These are phyloP conservation scores for Calonectria pseudoturangicola DNA, from an alignment of 2,329 filamentous ascomycete species.

Conservation along the genomic window DNA sequence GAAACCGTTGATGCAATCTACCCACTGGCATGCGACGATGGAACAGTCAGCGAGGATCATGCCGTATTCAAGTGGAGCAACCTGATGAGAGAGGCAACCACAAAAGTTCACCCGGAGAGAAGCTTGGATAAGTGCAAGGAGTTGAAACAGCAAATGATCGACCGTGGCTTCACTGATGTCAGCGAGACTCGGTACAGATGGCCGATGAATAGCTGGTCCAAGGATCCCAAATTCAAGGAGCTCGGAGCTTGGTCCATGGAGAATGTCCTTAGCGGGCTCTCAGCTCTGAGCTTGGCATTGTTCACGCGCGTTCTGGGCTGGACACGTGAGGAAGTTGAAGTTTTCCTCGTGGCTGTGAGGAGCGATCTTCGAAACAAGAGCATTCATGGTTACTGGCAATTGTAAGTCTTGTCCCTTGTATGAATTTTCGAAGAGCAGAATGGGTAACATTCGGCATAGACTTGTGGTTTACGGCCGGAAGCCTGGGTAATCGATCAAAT, in stretches of 20 bases:
- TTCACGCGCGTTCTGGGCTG: constrained; percentile 24
- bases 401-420: neutral
- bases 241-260: constrained; percentile 19
- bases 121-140: constrained; percentile 22
- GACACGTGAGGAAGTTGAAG: constrained; percentile 30
- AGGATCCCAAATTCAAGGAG: constrained; percentile 27
- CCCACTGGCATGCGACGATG: constrained; percentile 28
- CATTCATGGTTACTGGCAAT: constrained; percentile 24
- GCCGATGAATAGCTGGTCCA: constrained; percentile 32
- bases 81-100: constrained; percentile 26
- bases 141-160: constrained; percentile 32
- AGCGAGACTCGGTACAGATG: constrained; percentile 18
- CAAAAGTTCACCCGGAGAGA: constrained; percentile 19
- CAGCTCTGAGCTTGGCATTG: constrained; percentile 21
- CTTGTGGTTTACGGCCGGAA: constrained; percentile 23
- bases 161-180: constrained; percentile 17
- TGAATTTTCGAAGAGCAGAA: neutral
- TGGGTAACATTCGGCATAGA: neutral
- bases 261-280: constrained; percentile 30
- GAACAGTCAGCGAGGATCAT: constrained; percentile 12
- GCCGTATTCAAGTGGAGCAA: constrained; percentile 29
- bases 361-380: constrained; percentile 27
- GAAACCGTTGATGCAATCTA: constrained; percentile 31
- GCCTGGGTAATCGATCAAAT: neutral
- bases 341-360: constrained; percentile 28